phyloP scores from a whole-genome alignment of 1,284 basidiomycete genomes.

The Hymenochaete sp. region DNA sequence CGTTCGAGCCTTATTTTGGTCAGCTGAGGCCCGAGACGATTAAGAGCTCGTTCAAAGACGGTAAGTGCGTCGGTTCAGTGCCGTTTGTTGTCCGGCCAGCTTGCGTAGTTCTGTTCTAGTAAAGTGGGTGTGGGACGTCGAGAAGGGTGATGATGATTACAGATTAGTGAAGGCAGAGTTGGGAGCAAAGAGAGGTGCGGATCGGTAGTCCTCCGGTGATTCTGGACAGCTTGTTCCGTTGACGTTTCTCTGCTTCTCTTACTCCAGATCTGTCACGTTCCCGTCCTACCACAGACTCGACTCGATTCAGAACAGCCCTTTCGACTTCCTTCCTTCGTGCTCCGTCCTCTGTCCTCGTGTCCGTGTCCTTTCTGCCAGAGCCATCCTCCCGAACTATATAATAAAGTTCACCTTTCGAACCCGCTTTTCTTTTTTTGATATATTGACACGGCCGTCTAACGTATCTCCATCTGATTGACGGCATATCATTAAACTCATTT shows the following conservation, averaged over 20 bases:
- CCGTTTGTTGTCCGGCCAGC: not conserved
- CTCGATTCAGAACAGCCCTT: too few species aligned
- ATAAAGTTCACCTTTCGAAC: not conserved
- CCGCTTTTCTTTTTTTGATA: conserved; percentile 1
- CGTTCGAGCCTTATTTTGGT: conserved; percentile 57
- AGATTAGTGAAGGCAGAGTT: too few species aligned
- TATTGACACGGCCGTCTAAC: too few species aligned
- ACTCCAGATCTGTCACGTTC: not conserved
- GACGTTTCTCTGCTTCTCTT: not conserved
- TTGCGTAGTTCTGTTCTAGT: not conserved
- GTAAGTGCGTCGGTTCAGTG: conserved; percentile 17
- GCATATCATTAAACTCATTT: too few species aligned
- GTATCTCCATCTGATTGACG: too few species aligned
- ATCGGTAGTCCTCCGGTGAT: too few species aligned
- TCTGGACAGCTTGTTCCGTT: not conserved
- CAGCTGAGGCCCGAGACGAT: conserved; percentile 42
- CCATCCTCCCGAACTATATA: too few species aligned
- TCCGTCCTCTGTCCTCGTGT: not conserved
- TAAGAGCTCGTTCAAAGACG: conserved; percentile 56
- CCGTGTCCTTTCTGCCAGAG: too few species aligned
- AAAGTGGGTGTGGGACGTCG: not conserved
- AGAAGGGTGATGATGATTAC: not conserved
- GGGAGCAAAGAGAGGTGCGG: too few species aligned
- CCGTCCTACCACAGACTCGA: not conserved
- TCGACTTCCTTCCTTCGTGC: not conserved